Evolutionary conservation across 805 yeast genomes (phyloP).

Genomic region (Cyberlindnera misumaiensis): DNA sequence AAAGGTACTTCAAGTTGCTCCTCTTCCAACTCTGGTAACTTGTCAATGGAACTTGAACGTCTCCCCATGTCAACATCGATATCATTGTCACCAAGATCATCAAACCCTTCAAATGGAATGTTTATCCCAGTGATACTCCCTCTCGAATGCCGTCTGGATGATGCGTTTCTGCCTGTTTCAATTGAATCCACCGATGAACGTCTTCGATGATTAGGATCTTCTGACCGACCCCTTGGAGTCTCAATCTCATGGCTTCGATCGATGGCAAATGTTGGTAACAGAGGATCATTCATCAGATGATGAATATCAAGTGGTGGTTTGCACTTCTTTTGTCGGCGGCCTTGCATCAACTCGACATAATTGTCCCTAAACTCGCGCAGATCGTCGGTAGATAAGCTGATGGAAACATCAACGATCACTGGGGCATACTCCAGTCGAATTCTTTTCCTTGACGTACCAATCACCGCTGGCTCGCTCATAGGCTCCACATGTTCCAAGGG

Average conservation of each 20-base stretch:
- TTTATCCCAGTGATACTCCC: slow-evolving; percentile 17
- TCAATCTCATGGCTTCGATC: slow-evolving; percentile 1
- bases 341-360: slow-evolving; percentile 14
- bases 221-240: slow-evolving; percentile 7
- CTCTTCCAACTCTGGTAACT: slow-evolving; percentile 12
- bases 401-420: slow-evolving; percentile 12
- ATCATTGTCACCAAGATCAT: slow-evolving; percentile 6
- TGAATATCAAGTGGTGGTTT: neutral
- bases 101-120: slow-evolving; percentile 9
- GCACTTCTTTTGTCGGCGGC: neutral
- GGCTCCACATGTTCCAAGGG: neutral
- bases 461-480: too few species aligned
- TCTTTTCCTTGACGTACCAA: slow-evolving; percentile 3
- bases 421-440: neutral
- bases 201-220: slow-evolving; percentile 15
- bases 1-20: slow-evolving; percentile 5
- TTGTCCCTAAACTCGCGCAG: slow-evolving; percentile 20
- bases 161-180: slow-evolving; percentile 20
- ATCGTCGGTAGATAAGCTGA: slow-evolving; percentile 18
- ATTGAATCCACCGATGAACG: slow-evolving; percentile 9
- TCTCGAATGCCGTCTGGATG: slow-evolving; percentile 21
- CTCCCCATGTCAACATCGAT: slow-evolving; percentile 6
- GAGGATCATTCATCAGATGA: neutral
- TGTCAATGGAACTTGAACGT: slow-evolving; percentile 14
- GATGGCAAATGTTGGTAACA: neutral